Base-by-base conservation (phyloP, 768 basidiomycete species). In the Asterophora lycoperdoides region DNA sequence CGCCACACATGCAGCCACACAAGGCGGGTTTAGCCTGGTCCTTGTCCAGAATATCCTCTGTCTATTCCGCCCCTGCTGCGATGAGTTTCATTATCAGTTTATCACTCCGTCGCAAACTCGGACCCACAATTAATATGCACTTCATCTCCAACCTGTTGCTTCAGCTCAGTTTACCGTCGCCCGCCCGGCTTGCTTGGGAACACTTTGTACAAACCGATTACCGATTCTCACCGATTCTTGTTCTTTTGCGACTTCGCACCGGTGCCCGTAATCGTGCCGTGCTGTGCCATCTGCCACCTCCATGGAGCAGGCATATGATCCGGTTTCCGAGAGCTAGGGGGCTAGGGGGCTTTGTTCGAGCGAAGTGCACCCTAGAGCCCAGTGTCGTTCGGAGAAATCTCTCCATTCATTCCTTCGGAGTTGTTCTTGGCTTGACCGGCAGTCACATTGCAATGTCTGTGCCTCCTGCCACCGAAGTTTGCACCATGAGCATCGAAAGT, bases 241-340 rank as follows among this genome's bases (percentile, higher is more conserved):
- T 45, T 29, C 41, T 52, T 36, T 36, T 38, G 14, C 29, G 34
- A 29, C 39, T 50, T 52, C 56, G 53, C 48, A 20, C 59, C 55
- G 54, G 49, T 58, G 28, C 44, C 58, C 63, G 64, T 61, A 59
- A 61, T 56, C 60, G 58, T 58, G 48, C 61, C 55, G 58, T 50
- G 48, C 61, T 54, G 58, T 50, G 55, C 53, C 23, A 59, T 61
- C 59, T 57, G 55, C 58, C 60, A 67, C 56, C 65, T 58, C 65
- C 65, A 60, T 60, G 35, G 15, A 48, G 46, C 47, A 46, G 30
- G 32, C 58, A 68, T 67, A 69, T 71, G 73, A 75, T 75, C 73
- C 73, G 72, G 63, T 56, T 67, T 63, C 64, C 65, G 67, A 66
- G 65, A 63, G 56, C 30, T 41, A 37, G 42, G 34, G 48, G 33